Evolutionary conservation across 768 basidiomycete species (phyloP), one percentile per base, ranked within the genome.

Genomic region (Pleurotus cornucopiae): DNA sequence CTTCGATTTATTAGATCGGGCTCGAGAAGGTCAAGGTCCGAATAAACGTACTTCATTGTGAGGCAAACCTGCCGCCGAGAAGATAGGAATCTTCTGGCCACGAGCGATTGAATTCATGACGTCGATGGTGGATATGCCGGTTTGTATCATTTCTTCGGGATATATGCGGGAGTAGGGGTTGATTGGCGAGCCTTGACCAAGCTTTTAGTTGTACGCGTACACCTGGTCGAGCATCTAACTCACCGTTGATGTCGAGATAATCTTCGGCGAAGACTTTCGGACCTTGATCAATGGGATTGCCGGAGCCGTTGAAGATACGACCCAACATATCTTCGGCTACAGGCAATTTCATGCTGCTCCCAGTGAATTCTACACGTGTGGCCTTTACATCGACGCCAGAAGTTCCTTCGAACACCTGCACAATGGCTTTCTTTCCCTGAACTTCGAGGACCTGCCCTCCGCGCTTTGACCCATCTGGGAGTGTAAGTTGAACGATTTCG

Each of bases 71-170:
- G 97, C 94, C 46, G 97, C 97, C 48, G 94, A 98, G 79, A 99
- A 99, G 69, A 99, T 99, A 58, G 97, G 97, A 62, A 99, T 98
- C 84, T 99, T 99, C 75, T 99, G 97, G 11, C 97, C 97, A 75
- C 97, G 94, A 58, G 97, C 97, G 69, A 99, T 99, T 57, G 96
- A 96, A 76, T 99, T 95, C 94, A 96, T 96, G 43, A 84, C 85
- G 69, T 96, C 94, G 67, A 96, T 95, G 21, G 97, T 99, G 44
- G 97, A 99, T 66, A 98, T 98, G 73, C 97, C 97, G 37, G 97
- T 99, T 73, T 99, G 97, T 61, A 99, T 98, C 97, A 99, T 99
- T 76, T 99, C 97, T 74, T 98, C 97, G 58, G 97, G 97, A 76
- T 99, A 98, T 76, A 98, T 98, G 69, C 97, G 94, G 60, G 91